Percentiles rank a stretch among this genome's conserved stretches.
phyloP scores from a whole-genome alignment of 208 protist genomes.

The Crithidia fasciculata region DNA sequence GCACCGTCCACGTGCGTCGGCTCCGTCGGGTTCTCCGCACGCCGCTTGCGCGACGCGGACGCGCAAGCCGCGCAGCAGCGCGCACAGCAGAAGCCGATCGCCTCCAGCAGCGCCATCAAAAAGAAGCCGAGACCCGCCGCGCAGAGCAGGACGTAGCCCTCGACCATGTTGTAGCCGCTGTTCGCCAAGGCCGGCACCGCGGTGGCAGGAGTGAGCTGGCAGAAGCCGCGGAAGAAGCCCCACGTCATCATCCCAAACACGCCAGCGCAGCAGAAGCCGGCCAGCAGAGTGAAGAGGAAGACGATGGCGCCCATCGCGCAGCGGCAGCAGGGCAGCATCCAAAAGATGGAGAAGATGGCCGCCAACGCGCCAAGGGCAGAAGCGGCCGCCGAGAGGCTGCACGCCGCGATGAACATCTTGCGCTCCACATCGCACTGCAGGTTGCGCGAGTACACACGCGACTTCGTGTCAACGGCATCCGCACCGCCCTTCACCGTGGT shows the following conservation, averaged over 20 bases:
- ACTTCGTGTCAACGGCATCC: conserved; percentile 2
- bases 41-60: neutral
- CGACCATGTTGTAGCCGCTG: neutral
- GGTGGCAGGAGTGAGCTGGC: neutral
- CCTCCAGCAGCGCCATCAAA: conserved; percentile 3
- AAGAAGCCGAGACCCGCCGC: conserved; percentile 11
- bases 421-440: neutral
- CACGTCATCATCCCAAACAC: conserved; percentile 4
- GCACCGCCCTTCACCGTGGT: neutral
- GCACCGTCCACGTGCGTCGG: neutral
- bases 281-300: neutral
- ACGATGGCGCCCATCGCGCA: neutral
- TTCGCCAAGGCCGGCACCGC: neutral
- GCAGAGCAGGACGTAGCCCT: conserved; percentile 10
- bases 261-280: neutral
- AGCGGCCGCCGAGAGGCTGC: neutral
- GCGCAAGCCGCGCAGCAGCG: neutral
- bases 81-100: neutral
- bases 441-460: neutral
- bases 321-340: conserved; percentile 11
- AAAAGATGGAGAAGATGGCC: neutral
- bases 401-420: neutral
- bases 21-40: conserved; percentile 1
- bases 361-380: neutral
- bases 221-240: neutral